Percentiles rank a stretch among this genome's conserved stretches.
Conservation (phyloP, 2,329 filamentous ascomycete species). For the Ophiocordyceps camponoti-leonardi region DNA sequence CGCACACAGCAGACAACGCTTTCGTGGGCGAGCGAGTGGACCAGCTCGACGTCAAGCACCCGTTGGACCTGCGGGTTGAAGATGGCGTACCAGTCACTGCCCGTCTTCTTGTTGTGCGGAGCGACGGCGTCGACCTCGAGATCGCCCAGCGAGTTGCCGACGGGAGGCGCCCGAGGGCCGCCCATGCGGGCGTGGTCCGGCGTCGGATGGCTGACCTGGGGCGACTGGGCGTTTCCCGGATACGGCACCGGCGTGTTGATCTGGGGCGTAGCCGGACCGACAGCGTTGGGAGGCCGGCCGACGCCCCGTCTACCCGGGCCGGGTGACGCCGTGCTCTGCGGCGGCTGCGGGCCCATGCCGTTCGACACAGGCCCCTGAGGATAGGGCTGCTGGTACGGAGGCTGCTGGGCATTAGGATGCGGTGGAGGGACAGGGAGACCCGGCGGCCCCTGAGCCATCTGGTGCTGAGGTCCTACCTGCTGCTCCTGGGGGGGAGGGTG, state of each 20-base stretch:
- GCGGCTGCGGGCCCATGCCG: slow-evolving; percentile 68
- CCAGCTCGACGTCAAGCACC: slow-evolving; percentile 78
- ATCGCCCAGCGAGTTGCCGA: slow-evolving; percentile 57
- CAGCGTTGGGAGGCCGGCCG: slow-evolving; percentile 42
- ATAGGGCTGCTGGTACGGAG: slow-evolving; percentile 56
- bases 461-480: slow-evolving; percentile 29
- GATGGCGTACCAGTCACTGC: slow-evolving; percentile 86
- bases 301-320: slow-evolving; percentile 62
- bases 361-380: slow-evolving; percentile 40
- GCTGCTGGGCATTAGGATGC: slow-evolving; percentile 47
- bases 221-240: slow-evolving; percentile 64
- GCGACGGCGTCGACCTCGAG: slow-evolving; percentile 76
- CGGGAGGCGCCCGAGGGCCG: slow-evolving; percentile 29
- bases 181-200: slow-evolving; percentile 43
- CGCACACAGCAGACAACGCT: slow-evolving; percentile 97
- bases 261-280: slow-evolving; percentile 73
- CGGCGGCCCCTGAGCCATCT: slow-evolving; percentile 60
- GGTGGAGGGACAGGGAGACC: slow-evolving; percentile 41
- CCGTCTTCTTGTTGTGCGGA: slow-evolving; percentile 73
- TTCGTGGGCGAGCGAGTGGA: slow-evolving; percentile 83
- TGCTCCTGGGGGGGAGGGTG: slow-evolving; percentile 55
- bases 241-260: slow-evolving; percentile 80
- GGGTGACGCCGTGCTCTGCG: slow-evolving; percentile 71
- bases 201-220: slow-evolving; percentile 74
- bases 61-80: slow-evolving; percentile 89